These are phyloP conservation scores for Colletotrichum destructivum DNA, from an alignment of 2,329 filamentous ascomycete genomes.

Conservation along the genomic window DNA sequence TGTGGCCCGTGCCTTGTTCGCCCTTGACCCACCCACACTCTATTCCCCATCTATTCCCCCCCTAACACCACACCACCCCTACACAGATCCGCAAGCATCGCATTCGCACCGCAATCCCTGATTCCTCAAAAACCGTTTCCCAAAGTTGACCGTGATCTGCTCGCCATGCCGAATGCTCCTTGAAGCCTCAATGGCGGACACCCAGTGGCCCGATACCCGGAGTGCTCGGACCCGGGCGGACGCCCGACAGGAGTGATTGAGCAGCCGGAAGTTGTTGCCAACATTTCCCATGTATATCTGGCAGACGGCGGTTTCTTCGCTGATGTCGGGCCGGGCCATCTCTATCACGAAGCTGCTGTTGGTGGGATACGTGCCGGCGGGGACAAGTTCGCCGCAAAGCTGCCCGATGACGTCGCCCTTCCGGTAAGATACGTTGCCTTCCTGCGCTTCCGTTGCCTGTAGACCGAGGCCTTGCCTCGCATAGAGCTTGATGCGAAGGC, in stretches of 20 bases:
- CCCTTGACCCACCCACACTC: no score
- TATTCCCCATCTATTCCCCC: no score
- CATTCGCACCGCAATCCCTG: background rate
- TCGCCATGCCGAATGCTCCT: background rate
- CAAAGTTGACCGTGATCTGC: background rate
- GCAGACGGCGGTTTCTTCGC: background rate
- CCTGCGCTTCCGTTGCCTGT: background rate
- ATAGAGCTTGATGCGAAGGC: background rate
- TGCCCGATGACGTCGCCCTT: background rate
- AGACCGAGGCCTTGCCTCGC: background rate
- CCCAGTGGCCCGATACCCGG: background rate
- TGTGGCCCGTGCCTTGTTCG: background rate
- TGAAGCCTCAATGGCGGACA: background rate
- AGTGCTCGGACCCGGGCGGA: background rate
- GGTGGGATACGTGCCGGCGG: background rate
- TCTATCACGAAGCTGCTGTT: background rate
- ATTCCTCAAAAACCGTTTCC: background rate
- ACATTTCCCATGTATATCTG: conserved; percentile 1
- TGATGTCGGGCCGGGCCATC: background rate
- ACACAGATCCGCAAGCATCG: background rate
- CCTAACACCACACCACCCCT: no score
- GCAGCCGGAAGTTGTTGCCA: background rate
- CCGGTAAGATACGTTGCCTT: background rate
- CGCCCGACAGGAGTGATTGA: background rate
- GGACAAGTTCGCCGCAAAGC: background rate